Evolutionary conservation across 345 rosid species (phyloP), one percentile per base, ranked within the genome.

Genomic region (Eucalyptus erythrocorys): DNA sequence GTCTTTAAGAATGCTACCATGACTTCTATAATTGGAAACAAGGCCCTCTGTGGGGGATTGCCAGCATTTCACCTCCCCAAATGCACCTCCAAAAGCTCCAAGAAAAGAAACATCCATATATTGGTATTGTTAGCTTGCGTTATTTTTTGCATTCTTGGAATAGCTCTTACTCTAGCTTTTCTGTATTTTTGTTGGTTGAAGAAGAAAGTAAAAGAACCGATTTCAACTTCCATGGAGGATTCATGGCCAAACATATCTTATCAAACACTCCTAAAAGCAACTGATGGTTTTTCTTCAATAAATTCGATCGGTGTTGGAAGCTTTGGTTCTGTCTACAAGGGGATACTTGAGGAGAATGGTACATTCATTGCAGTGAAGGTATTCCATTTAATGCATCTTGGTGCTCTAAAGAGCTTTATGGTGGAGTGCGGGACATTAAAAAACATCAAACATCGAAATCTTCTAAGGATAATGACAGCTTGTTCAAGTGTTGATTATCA

Each of bases 351-450:
- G n/a, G 66, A 26, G 14, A 26, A 57, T 57, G 66, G 66, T 10
- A 57, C n/a, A 26, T 5, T 26, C 0, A 2, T 57, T 30, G 71
- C 71, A 0, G 19, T 64, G 71, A 64, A 64, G 37, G 37, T n/a
- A 19, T 10, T 64, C 8, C 0, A 64, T 64, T 64, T 64, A 64
- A 19, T 64, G 19, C 19, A 30, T n/a, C 5, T 3, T 3, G 37
- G 71, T 64, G 71, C 71, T 64, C 17, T 14, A 3, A n/a, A n/a
- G 71, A 64, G 71, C 17, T 64, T n/a, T 0, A 0, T n/a, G 17
- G 37, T 14, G 17, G 68, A 64, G 37, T 64, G 71, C 0, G 5
- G 1, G 37, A 0, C 71, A 13, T n/a, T 64, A 64, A 64, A 30
- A 37, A 14, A 64, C 19, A 64, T 64, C 19, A 64, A 14, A 64